Base-by-base conservation (phyloP, 345 rosid genomes). In the Hibiscus trionum region DNA sequence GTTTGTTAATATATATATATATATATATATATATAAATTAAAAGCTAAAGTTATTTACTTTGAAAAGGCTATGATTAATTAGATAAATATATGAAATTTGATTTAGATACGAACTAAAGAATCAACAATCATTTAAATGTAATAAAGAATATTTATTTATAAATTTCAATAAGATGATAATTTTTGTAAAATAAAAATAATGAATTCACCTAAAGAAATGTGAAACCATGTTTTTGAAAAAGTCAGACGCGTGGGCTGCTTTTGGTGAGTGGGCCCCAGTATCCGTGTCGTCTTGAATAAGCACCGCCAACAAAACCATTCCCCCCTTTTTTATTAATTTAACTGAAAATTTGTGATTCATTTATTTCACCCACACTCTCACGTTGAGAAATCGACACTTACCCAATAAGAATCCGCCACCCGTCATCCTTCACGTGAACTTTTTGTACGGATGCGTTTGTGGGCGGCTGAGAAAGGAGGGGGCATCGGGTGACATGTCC, bases 211-310 rank as follows among this genome's bases (percentile, higher is more conserved):
- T 47, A 47, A 52, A 52, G 0, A 52, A 53, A 17, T 55, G 96
- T 88, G 84, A 88, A 84, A 68, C 74, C 73, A 72, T 60, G 42
- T 39, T 10, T 65, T 65, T 15, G 7, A 24, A 44, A n/a, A 5
- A 11, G 35, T 24, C 7, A 55, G 19, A 31, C 78, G 82, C 86
- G 88, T 88, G 90, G 81, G 91, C 91, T 81, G 84, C 83, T 80
- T 80, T 71, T 47, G 44, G 3, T 8, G 0, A 14, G 66, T 66
- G 75, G 87, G 88, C 19, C 80, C 84, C 66, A 55, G 74, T 31
- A 72, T 72, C 63, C 65, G 59, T 74, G 79, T 77, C 85, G 78
- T 82, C 80, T 79, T 79, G 86, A 84, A 75, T 83, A 85, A 76
- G 84, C 87, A 78, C 87, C 77, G 82, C 88, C 80, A 85, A 64